phyloP scores from a whole-genome alignment of 176 grass and related monocot species.

The Zea mays region Zm-B73-REFERENCE-NAM-5.0 NC_050103.1:128951501-128952000 shows the following conservation, averaged over 20 bases:
- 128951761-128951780: background rate
- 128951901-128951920: background rate
- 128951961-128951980: background rate
- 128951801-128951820: background rate
- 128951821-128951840: background rate
- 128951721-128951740: background rate
- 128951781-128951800: no score
- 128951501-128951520: background rate
- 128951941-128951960: background rate
- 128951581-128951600: background rate
- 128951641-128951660: background rate
- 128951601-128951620: background rate
- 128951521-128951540: background rate
- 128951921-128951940: background rate
- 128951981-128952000: background rate
- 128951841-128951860: background rate
- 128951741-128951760: background rate
- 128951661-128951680: background rate
- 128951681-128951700: background rate
- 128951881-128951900: background rate
- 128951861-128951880: slow-evolving; percentile 7
- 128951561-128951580: slow-evolving; percentile 3
- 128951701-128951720: background rate
- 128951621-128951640: background rate
- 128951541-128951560: background rate